Evolutionary conservation across 2,329 filamentous ascomycete genomes (phyloP).

Genomic region (Trichothecium roseum): DNA sequence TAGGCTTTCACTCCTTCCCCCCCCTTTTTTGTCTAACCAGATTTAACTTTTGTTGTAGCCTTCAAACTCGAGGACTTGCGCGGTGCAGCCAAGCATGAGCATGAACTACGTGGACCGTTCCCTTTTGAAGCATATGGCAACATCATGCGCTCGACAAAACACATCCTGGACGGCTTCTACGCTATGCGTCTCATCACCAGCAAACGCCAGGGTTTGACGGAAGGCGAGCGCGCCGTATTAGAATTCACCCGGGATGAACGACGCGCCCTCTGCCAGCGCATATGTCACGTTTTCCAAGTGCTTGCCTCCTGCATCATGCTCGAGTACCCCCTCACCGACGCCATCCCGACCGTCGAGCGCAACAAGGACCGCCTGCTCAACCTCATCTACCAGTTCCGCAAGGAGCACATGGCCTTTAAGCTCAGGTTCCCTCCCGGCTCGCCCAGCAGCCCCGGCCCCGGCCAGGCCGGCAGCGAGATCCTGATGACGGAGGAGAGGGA

Average conservation of each 20-base stretch:
- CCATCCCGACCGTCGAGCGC: slow-evolving; percentile 71
- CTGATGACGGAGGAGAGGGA: slow-evolving; percentile 59
- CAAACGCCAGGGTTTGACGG: slow-evolving; percentile 64
- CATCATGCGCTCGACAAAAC: slow-evolving; percentile 69
- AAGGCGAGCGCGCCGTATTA: slow-evolving; percentile 73
- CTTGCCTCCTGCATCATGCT: slow-evolving; percentile 89
- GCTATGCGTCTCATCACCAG: slow-evolving; percentile 90
- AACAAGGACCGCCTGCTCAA: slow-evolving; percentile 74
- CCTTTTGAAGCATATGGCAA: slow-evolving; percentile 61
- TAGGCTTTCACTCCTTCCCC: slow-evolving; percentile 11
- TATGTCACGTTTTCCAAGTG: slow-evolving; percentile 80
- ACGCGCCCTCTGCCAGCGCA: slow-evolving; percentile 70
- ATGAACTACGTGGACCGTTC: slow-evolving; percentile 81
- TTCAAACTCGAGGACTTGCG: slow-evolving; percentile 66
- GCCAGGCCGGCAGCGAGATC: slow-evolving; percentile 16
- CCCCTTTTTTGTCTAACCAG: too few species aligned
- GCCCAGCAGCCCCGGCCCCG: slow-evolving; percentile 3
- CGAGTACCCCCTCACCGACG: slow-evolving; percentile 86
- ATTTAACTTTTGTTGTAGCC: slow-evolving; percentile 22
- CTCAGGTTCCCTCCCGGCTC: slow-evolving; percentile 7
- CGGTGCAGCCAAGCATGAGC: slow-evolving; percentile 67
- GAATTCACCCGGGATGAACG: slow-evolving; percentile 72
- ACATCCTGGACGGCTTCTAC: slow-evolving; percentile 87
- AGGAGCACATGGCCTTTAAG: slow-evolving; percentile 42
- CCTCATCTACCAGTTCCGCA: slow-evolving; percentile 79